These are phyloP conservation scores for Parmales sp. DNA, from an alignment of 108 stramenopile species.

Conservation along the genomic window DNA sequence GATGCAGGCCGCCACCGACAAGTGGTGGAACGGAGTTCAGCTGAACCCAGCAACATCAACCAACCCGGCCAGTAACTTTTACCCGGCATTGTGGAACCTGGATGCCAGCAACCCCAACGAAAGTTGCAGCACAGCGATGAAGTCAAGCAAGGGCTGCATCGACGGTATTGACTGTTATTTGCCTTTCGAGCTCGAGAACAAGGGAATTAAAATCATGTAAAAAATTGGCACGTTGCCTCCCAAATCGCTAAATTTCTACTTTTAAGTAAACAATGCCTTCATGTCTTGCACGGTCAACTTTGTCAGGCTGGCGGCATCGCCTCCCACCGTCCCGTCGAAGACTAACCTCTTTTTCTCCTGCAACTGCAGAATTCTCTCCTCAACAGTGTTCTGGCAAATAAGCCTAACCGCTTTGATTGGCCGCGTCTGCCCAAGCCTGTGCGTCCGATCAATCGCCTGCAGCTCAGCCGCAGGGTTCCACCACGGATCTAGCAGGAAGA, in stretches of 20 bases:
- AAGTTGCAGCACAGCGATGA: too few species aligned
- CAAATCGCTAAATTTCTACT: too few species aligned
- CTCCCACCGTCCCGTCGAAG: constrained; percentile 90
- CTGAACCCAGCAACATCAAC: background rate
- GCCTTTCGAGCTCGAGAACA: too few species aligned
- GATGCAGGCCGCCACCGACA: background rate
- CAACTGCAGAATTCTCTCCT: constrained; percentile 89
- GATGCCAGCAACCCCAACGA: too few species aligned
- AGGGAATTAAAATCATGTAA: too few species aligned
- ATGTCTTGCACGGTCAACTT: constrained; percentile 79
- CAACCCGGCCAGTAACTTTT: too few species aligned
- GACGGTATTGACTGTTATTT: too few species aligned
- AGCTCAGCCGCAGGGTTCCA: constrained; percentile 90
- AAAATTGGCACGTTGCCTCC: too few species aligned
- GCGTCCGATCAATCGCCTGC: constrained; percentile 97
- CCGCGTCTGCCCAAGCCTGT: constrained; percentile 87
- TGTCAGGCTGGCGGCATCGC: constrained; percentile 67
- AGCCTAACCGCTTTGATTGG: constrained; percentile 89
- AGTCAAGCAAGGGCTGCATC: too few species aligned
- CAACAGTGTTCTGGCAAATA: constrained; percentile 90
- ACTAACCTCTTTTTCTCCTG: constrained; percentile 93
- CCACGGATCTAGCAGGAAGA: constrained; percentile 88
- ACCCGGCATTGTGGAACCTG: too few species aligned
- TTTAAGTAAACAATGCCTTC: constrained; percentile 67
- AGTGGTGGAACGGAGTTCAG: background rate